Evolutionary conservation across 1,139 yeast genomes (phyloP).

Genomic region (Hemisphaericaspora lyxosophila): DNA sequence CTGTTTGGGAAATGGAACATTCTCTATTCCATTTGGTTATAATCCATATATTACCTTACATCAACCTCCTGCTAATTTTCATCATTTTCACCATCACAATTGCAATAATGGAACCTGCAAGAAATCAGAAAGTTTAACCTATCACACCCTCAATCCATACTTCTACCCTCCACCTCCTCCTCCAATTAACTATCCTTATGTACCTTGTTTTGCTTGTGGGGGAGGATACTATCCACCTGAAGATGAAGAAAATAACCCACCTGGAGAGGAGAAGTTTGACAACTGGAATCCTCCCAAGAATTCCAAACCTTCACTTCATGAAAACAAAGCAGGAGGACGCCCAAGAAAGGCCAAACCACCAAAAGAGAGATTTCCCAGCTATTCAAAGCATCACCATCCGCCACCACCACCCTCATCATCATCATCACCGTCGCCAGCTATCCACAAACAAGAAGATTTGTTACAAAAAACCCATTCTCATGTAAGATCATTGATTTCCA

Average conservation of each 20-base stretch:
- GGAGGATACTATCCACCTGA: not conserved
- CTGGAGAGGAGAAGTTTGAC: not conserved
- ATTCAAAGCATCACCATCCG: not conserved
- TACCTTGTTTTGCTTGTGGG: not conserved
- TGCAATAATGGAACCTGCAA: not conserved
- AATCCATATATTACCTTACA: conserved; percentile 1
- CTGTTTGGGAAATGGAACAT: not conserved
- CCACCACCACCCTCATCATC: not conserved
- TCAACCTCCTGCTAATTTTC: not conserved
- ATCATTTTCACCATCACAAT: not conserved
- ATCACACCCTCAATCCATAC: not conserved
- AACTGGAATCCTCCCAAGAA: too few relatives aligned
- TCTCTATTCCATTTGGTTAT: conserved; percentile 1
- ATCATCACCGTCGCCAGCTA: not conserved
- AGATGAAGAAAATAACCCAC: not conserved
- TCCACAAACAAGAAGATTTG: not conserved
- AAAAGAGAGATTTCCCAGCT: not conserved
- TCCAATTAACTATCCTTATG: not conserved
- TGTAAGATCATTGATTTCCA: not conserved
- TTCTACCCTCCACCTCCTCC: not conserved
- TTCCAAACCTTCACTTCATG: too few relatives aligned
- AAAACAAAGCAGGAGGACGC: too few relatives aligned
- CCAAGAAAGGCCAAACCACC: too few relatives aligned
- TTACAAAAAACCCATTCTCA: not conserved
- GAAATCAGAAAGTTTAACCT: not conserved